Base-by-base conservation (phyloP, 2,329 filamentous ascomycete species). In the Colletotrichum lupini region DNA sequence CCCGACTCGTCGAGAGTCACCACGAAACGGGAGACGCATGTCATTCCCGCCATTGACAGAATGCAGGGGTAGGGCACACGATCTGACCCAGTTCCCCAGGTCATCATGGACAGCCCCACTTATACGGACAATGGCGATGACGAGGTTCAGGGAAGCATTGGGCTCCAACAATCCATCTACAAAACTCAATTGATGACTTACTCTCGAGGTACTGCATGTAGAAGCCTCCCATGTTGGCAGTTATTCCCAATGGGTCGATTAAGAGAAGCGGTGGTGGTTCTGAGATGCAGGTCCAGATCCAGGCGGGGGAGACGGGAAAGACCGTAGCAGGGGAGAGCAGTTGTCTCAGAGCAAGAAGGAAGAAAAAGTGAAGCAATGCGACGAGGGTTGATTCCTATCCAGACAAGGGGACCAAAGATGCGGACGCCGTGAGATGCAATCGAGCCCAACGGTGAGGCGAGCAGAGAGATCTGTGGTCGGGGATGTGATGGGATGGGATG, bases 201-300 rank as follows among this genome's bases (percentile, higher is more conserved):
- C 92, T 93, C 81, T 92, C 90, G 76, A 93, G 86, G 81, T 94
- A 94, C 79, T 93, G 91, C 87, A 92, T 92, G 80, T 92, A 92
- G 80, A 92, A 92, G 76, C 90, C 90, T 78, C 86, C 87, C 90
- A 92, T 92, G 75, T 77, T 87, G 81, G 68, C 77, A 74, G 76
- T 77, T 70, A 59, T 73, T 73, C 76, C 76, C 78, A 79, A 80
- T 80, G 65, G 77, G 57, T 59, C 46, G 68, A 73, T 26, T 66
- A 55, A 19, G 28, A 62, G 26, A 49, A 32, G 64, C 42, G 37
- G 56, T 46, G 35, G 46, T 53, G 66, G 55, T 56, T 46, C 67
- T 14, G 49, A 46, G 60, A 55, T 67, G 72, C 67, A 66, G 70
- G 49, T 58, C 28, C 42, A 65, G 62, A 52, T 42, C 37, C 37